Evolutionary conservation across 192 early-diverging fungal genomes (phyloP), one percentile per base, ranked within the genome.

Genomic region (Backusella psychrophila): DNA sequence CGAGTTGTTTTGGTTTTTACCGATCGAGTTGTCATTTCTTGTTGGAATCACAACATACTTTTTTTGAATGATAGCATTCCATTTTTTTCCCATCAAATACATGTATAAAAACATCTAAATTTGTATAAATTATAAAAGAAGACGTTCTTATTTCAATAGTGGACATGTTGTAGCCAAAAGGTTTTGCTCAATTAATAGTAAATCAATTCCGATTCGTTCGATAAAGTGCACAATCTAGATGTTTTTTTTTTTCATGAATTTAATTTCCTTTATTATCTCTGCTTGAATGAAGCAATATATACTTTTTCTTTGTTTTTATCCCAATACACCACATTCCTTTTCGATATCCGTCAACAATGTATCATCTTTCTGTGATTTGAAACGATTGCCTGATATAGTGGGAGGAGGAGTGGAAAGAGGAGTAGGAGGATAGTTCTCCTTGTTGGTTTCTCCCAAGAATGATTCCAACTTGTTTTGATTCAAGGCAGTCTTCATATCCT

Each of bases 321-420:
- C 53, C 53, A 59, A 26, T 26, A 59, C 68, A 63, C 75, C 68
- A 15, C 72, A 26, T 26, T 78, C 71, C 12, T 72, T 56, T 46
- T 78, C 71, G 1, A 77, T 21, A 38, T 71, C 76, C 35, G 46
- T 38, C 19, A 77, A 26, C 39, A 77, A 41, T 12, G 38, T 71
- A 14, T 66, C 53, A 52, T 73, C 76, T 35, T 77, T 71, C 17
- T 52, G 53, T 15, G 70, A 66, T 6, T 44, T 35, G 31, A 72
- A 69, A 1, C 66, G 29, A 17, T 33, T 69, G 12, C 56, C 59
- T 49, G 49, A 69, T 36, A 52, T 35, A 26, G 72, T 69, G 41
- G 35, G 4, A 44, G 72, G 29, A 17, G 44, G 46, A 2, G 53
- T 66, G 38, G 53, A 66, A 44, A 52, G 29, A 23, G 38, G 42